Conservation (phyloP, 2,329 filamentous ascomycete genomes). For the Arthrobotrys sinensis region DNA sequence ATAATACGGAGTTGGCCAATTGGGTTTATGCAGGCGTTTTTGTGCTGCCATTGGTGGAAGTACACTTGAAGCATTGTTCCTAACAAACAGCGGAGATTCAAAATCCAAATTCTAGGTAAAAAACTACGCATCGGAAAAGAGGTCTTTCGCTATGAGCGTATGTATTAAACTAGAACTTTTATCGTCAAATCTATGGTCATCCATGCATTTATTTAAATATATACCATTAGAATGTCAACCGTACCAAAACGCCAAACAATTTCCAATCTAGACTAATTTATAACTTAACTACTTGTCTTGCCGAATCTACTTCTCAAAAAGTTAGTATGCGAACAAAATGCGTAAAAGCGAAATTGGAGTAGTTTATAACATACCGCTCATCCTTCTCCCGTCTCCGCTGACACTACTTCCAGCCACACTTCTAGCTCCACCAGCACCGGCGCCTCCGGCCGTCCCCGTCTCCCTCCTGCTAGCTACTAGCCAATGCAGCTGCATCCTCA, state of each 20-base stretch:
- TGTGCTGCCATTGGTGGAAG: too few relatives aligned
- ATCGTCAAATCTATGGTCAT: not conserved
- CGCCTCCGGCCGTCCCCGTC: conserved; percentile 6
- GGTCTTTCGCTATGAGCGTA: not conserved
- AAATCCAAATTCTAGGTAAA: too few relatives aligned
- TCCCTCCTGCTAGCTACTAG: conserved; percentile 62
- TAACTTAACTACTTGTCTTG: conserved; percentile 48
- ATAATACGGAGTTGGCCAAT: too few relatives aligned
- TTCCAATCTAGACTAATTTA: conserved; percentile 3
- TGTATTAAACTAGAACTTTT: not conserved
- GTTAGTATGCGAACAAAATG: not conserved
- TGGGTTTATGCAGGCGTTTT: too few relatives aligned
- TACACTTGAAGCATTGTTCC: too few relatives aligned
- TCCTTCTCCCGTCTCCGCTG: conserved; percentile 37
- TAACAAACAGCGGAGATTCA: too few relatives aligned
- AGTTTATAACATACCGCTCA: conserved; percentile 51
- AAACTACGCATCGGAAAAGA: not conserved
- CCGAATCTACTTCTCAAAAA: conserved; percentile 41
- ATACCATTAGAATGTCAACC: not conserved
- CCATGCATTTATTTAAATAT: not conserved
- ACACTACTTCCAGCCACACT: conserved; percentile 31
- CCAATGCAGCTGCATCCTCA: conserved; percentile 64
- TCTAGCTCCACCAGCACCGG: conserved; percentile 26
- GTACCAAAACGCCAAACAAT: conserved; percentile 9
- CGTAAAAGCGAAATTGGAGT: not conserved